Evolutionary conservation across 2,329 filamentous ascomycete species (phyloP), one percentile per base, ranked within the genome.

Genomic region (Ceratocystis variospora): DNA sequence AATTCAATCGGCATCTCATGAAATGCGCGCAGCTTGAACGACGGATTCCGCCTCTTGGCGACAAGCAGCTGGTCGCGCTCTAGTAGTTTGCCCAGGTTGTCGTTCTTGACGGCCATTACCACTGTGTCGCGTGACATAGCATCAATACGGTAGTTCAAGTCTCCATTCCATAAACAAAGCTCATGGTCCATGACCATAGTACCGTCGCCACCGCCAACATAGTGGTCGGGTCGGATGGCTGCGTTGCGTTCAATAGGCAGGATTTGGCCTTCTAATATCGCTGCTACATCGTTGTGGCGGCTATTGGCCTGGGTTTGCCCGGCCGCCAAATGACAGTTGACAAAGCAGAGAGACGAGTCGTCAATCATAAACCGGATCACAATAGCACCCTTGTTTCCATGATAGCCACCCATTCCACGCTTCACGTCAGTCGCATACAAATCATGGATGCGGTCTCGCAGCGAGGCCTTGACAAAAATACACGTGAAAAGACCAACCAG

Each of bases 121-220:
- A 99, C 93, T 0, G 89, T 91, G 72, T 97, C 90, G 62, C 94
- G 89, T 19, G 90, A 90, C 84, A 97, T 96, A 28, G 92, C 91
- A 74, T 99, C 94, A 72, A 99, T 97, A 69, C 94, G 91, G 75
- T 99, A 99, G 76, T 99, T 99, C 62, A 99, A 81, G 74, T 99
- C 94, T 33, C 94, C 94, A 72, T 97, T 97, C 53, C 97, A 77
- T 61, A 99, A 85, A 74, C 93, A 96, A n/a, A 99, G 87, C 76
- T 99, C 94, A 73, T 99, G 94, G 73, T 99, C 94, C 67, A 97
- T 80, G 67, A 99, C 89, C 87, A 96, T 91, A 50, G 86, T 87
- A 5, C 94, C 94, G 73, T 99, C 94, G 57, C 94, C 94, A n/a
- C 94, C 94, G 31, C 90, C 89, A 5, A 91, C 83, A 73, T 87